These are phyloP conservation scores for Erodium moschatum DNA, from an alignment of 441 rosid species.

Conservation along the genomic window DNA sequence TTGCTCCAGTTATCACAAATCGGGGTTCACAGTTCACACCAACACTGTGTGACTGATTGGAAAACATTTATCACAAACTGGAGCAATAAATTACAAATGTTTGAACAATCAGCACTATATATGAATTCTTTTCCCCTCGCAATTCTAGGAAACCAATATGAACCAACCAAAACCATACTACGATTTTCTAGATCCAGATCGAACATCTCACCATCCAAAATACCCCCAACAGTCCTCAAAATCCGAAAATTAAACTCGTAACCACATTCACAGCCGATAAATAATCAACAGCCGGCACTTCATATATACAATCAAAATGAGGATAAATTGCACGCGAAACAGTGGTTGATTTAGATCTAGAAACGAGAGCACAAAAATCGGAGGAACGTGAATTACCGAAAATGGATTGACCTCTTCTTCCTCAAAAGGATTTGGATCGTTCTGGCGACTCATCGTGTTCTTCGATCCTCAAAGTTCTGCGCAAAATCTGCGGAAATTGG, in stretches of 20 bases:
- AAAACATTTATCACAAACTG: too few relatives aligned
- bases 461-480: constrained; percentile 27
- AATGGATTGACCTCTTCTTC: constrained; percentile 96
- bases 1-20: neutral
- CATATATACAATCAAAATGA: neutral
- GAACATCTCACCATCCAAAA: neutral
- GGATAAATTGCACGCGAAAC: neutral
- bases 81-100: neutral
- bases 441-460: constrained; percentile 55
- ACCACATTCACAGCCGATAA: neutral
- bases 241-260: neutral
- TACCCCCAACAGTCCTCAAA: neutral
- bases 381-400: constrained; percentile 43
- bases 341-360: constrained; percentile 27
- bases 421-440: constrained; percentile 86
- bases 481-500: constrained; percentile 9
- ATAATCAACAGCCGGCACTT: neutral
- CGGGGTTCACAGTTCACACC: too few relatives aligned
- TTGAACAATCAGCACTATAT: neutral
- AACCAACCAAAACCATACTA: neutral
- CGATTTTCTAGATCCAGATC: constrained; percentile 2
- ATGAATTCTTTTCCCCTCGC: neutral
- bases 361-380: neutral
- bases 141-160: neutral
- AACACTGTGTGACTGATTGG: neutral